Base-by-base conservation (phyloP, 2,329 filamentous ascomycete genomes). In the Calonectria pseudoturangicola region DNA sequence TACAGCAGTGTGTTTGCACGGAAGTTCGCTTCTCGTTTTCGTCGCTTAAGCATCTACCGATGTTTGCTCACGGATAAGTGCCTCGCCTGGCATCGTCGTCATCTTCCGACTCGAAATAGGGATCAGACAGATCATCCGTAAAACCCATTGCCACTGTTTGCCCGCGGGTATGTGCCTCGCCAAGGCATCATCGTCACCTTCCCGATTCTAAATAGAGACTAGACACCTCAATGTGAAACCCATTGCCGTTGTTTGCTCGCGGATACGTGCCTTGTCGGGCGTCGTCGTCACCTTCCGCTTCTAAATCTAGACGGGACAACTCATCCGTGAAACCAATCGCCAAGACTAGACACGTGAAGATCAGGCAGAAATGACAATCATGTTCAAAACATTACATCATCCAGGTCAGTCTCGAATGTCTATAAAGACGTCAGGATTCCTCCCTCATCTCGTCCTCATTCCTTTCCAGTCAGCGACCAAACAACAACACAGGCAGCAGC, bases 21-120 rank as follows among this genome's bases (percentile, higher is more conserved):
- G 54, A 33, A 60, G n/a, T 13, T 13, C 41, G 54, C 54, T 41
- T 41, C n/a, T 60, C 51, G 10, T 60, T 60, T 41, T 60, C 54
- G 54, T 60, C 54, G 54, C 54, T 60, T 41, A 41, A 16, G 21
- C 36, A 60, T 6, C 6, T 6, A 27, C 25, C 54, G 54, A n/a
- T 18, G 54, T 60, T 60, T 60, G 54, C 54, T 9, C 54, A 25
- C 54, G 54, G 54, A 30, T 39, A 18, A 21, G 13, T 60, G 54
- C 54, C 21, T 41, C 21, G 21, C 54, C 54, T 9, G 39, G 15
- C 54, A 21, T 18, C 21, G 54, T 41, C n/a, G n/a, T 60, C 39
- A 13, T 28, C 33, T 58, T 27, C 54, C 54, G 33, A 13, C 25
- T 60, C 33, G 16, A 18, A 33, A 33, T 33, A 33, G 30, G 9